phyloP scores from a whole-genome alignment of 2,329 filamentous ascomycete species.

The Fusarium haematococcum region DNA sequence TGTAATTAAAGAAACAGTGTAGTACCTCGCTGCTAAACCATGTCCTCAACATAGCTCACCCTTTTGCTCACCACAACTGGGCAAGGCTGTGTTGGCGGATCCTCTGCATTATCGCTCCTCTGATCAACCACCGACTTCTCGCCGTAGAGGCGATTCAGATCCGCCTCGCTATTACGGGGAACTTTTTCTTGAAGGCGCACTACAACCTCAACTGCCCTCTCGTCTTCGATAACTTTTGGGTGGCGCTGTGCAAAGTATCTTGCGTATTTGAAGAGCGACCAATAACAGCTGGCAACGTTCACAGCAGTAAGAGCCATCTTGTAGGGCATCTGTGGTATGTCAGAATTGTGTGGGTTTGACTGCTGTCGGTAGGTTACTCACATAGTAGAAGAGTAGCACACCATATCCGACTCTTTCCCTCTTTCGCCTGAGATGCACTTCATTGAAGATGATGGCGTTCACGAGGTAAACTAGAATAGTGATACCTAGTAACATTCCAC shows the following conservation, averaged over 20 bases:
- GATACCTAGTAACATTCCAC: background rate
- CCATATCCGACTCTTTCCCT: constrained; percentile 10
- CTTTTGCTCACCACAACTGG: background rate
- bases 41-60: background rate
- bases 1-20: background rate
- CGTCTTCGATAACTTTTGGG: constrained; percentile 16
- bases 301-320: constrained; percentile 9
- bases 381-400: constrained; percentile 12
- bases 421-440: constrained; percentile 14
- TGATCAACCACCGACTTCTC: background rate
- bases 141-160: background rate
- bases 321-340: constrained; percentile 8
- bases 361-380: too few species aligned
- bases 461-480: constrained; percentile 1
- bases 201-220: constrained; percentile 19
- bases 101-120: background rate
- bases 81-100: background rate
- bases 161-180: background rate
- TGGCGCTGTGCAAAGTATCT: constrained; percentile 21
- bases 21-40: background rate
- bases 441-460: constrained; percentile 15
- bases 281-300: constrained; percentile 19
- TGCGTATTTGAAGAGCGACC: constrained; percentile 21
- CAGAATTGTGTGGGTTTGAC: too few species aligned
- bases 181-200: constrained; percentile 6